Evolutionary conservation across 2,329 filamentous ascomycete genomes (phyloP).

Genomic region (Colletotrichum sp.): DNA sequence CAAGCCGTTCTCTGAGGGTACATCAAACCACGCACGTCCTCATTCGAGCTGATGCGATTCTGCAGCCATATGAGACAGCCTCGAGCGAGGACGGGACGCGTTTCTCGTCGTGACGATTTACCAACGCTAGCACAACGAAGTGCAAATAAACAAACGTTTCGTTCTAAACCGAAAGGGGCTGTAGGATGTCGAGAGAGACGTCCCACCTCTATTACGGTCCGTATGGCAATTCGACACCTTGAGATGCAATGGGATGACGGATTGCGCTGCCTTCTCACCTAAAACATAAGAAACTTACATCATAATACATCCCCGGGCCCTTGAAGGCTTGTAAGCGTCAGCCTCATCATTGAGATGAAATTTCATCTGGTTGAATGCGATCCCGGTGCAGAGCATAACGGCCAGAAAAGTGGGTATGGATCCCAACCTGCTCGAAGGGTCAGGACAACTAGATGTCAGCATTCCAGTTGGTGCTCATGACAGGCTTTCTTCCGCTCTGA

Average conservation of each 20-base stretch:
- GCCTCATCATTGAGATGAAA: not conserved
- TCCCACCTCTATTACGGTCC: not conserved
- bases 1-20: not conserved
- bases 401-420: not conserved
- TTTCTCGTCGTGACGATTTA: not conserved
- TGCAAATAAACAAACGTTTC: not conserved
- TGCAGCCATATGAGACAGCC: not conserved
- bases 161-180: not conserved
- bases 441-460: not conserved
- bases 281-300: not conserved
- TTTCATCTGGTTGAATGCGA: not conserved
- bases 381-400: not conserved
- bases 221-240: not conserved
- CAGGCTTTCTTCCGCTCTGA: not conserved
- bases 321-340: not conserved
- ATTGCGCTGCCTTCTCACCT: not conserved
- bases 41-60: not conserved
- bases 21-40: not conserved
- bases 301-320: not conserved
- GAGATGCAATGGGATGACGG: not conserved
- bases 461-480: not conserved
- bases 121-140: not conserved
- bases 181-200: not conserved
- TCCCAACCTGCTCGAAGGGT: not conserved
- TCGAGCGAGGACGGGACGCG: not conserved